Percentiles rank a stretch among this genome's conserved stretches.
Conservation (phyloP, 139 green algal species). For the Micractinium conductrix region DNA sequence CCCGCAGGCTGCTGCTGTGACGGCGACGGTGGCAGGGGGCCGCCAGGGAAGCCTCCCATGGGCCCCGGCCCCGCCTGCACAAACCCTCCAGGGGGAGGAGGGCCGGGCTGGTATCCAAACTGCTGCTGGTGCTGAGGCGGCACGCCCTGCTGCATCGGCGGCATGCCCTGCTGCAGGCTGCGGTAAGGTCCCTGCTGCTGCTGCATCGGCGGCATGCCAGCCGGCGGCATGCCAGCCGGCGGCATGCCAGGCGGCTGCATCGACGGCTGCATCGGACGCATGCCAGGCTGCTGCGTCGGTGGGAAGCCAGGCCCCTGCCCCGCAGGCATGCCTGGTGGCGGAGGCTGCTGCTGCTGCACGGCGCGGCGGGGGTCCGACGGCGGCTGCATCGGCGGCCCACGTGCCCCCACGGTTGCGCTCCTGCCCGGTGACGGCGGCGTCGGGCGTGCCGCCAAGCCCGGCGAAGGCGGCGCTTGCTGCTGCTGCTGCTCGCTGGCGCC, state of each 20-base stretch:
- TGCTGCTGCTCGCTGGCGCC: background rate
- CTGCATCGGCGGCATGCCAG: background rate
- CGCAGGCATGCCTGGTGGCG: background rate
- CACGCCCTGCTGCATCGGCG: background rate
- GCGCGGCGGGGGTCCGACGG: background rate
- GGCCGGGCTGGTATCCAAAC: background rate
- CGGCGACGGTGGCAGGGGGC: background rate
- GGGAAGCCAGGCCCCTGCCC: too few relatives aligned
- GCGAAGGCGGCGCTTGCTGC: background rate
- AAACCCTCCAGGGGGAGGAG: too few relatives aligned
- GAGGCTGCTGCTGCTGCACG: background rate
- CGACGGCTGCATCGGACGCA: background rate
- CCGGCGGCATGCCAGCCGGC: too few relatives aligned
- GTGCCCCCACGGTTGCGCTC: background rate
- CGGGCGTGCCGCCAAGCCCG: background rate
- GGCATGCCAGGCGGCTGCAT: background rate
- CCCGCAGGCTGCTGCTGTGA: background rate
- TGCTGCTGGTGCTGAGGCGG: background rate
- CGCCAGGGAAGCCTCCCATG: background rate
- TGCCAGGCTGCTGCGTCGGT: background rate
- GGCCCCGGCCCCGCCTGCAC: too few relatives aligned
- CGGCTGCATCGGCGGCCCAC: background rate
- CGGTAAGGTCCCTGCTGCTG: too few relatives aligned
- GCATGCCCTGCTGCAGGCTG: background rate
- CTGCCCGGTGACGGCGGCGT: background rate